phyloP scores from a whole-genome alignment of 179 eudicot species.

The Drosera spatulata region DNA sequence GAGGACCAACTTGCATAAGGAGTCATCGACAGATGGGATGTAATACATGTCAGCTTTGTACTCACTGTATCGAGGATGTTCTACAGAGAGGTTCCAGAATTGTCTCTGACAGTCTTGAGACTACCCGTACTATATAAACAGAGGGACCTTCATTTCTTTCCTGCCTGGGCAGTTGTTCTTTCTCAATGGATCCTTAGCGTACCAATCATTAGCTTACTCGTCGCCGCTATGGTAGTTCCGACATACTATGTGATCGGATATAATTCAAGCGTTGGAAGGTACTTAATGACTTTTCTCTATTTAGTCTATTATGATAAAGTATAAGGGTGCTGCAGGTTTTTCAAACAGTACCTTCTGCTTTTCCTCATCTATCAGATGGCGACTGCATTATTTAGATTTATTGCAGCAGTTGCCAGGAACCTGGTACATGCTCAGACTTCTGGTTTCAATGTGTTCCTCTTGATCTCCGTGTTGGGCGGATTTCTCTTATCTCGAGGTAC shows the following conservation, averaged over 20 bases:
- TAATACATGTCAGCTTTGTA: constrained; percentile 32
- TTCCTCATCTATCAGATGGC: constrained; percentile 11
- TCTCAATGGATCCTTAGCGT: constrained; percentile 52
- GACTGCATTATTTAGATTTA: constrained; percentile 13
- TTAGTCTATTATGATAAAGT: too few species aligned
- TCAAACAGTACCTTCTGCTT: constrained; percentile 21
- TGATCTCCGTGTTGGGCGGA: constrained; percentile 15
- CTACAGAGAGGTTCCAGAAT: constrained; percentile 42
- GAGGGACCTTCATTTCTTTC: constrained; percentile 50
- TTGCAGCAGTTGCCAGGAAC: constrained; percentile 14
- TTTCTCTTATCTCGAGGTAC: constrained; percentile 23
- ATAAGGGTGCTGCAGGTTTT: constrained; percentile 17
- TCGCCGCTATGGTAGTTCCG: constrained; percentile 22
- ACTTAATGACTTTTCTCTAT: too few species aligned
- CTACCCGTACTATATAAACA: constrained; percentile 71
- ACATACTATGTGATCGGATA: constrained; percentile 60
- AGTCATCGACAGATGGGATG: constrained; percentile 22
- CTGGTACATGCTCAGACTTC: constrained; percentile 18
- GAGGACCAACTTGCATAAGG: constrained; percentile 36
- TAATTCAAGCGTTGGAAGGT: constrained; percentile 49
- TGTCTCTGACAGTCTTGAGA: constrained; percentile 36
- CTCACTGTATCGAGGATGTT: constrained; percentile 15
- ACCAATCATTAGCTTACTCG: constrained; percentile 36
- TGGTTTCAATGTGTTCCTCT: constrained; percentile 13
- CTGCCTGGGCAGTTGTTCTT: constrained; percentile 49